Base-by-base conservation (phyloP, 352 stramenopile species). In the Thraustotheca clavata region DNA sequence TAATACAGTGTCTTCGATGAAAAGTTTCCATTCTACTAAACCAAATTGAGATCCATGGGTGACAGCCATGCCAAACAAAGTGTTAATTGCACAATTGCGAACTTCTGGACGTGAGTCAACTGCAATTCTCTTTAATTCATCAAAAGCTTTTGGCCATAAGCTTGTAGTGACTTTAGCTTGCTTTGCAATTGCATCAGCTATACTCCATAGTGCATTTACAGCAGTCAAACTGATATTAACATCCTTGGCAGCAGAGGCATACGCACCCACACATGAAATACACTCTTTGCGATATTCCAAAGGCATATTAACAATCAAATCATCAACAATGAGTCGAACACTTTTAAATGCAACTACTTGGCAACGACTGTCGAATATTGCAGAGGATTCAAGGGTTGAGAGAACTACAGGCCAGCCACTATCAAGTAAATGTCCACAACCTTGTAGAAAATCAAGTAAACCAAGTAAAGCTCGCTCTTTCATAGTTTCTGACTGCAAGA, bases 181-280 rank as follows among this genome's bases (percentile, higher is more conserved):
- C 61, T 91, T 92, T 0, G 82, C 83, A 31, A 94, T 81, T 29
- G 90, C 78, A 62, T 95, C 86, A 0, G 82, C 91, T 26, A 98
- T 91, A 60, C 86, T 97, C 94, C 94, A 99, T 5, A 98, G 74
- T 63, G 98, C 93, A 63, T 97, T 97, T 67, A 98, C 96, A 0
- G 95, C 93, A 1, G 96, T 99, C 9, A 99, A 81, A 63, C 94
- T 98, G 48, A 98, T 98, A 71, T 99, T 99, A 35, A 99, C 87
- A 75, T 98, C 95, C 62, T 98, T 96, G 6, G 82, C 80, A 55
- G 91, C 90, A 43, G 76, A 85, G 3, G 89, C 95, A 75, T 98
- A 99, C 4, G 87, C 82, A 0, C 91, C 91, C 66, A 97, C 98
- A 70, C 95, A 99, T 52, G 91, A 74, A 29, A 98, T 80, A 69